Evolutionary conservation across 2,329 filamentous ascomycete species (phyloP).

Genomic region (Phialocephala subalpina): DNA sequence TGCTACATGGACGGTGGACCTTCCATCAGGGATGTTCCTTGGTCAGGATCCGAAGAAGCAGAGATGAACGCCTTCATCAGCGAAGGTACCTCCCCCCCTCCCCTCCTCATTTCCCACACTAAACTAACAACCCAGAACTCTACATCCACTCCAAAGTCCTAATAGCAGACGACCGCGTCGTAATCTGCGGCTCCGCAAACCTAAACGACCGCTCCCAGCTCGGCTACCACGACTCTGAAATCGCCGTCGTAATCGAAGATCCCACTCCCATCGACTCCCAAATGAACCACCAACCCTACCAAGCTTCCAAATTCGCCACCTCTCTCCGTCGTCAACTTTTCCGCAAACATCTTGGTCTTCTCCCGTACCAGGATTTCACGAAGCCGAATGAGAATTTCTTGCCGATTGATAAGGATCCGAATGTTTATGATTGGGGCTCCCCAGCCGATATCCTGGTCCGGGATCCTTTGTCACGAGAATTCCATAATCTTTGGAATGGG

Average conservation of each 20-base stretch:
- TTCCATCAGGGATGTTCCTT: constrained; percentile 68
- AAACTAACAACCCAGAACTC: constrained; percentile 50
- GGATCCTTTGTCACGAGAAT: constrained; percentile 75
- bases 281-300: constrained; percentile 78
- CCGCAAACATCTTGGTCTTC: constrained; percentile 88
- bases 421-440: constrained; percentile 77
- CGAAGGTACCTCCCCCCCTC: constrained; percentile 48
- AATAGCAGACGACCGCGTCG: constrained; percentile 82
- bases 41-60: constrained; percentile 60
- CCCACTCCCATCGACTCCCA: constrained; percentile 70
- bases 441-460: constrained; percentile 72
- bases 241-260: constrained; percentile 89
- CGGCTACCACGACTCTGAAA: constrained; percentile 85
- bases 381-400: constrained; percentile 77
- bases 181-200: constrained; percentile 78
- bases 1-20: constrained; percentile 85
- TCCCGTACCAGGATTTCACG: constrained; percentile 77
- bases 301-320: constrained; percentile 78
- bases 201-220: constrained; percentile 76
- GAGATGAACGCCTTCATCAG: constrained; percentile 69
- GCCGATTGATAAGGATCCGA: constrained; percentile 73
- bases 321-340: constrained; percentile 86
- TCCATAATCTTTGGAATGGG: constrained; percentile 75
- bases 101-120: not conserved
- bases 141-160: constrained; percentile 74